Percentiles rank a stretch among this genome's conserved stretches.
phyloP scores from a whole-genome alignment of 2,329 filamentous ascomycete genomes.

The Dactylellina haptotyla region DNA sequence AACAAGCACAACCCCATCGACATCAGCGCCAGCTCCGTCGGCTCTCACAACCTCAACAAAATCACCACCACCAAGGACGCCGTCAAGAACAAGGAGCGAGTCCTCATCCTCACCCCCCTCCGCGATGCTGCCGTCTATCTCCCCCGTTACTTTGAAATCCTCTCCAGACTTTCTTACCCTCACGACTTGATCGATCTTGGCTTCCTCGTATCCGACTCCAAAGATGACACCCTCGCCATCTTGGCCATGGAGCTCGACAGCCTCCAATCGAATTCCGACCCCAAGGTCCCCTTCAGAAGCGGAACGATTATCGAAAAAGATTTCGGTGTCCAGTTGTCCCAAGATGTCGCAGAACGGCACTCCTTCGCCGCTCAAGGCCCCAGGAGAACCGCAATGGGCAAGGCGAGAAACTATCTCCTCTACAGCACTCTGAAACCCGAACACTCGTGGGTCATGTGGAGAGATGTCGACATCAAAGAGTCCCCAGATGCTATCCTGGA shows the following conservation, averaged over 20 bases:
- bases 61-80: slow-evolving; percentile 84
- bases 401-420: slow-evolving; percentile 90
- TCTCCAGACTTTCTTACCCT: slow-evolving; percentile 89
- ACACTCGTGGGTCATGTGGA: slow-evolving; percentile 99
- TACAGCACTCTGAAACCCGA: slow-evolving; percentile 85
- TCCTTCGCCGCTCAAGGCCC: slow-evolving; percentile 87
- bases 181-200: slow-evolving; percentile 94
- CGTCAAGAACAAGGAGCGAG: slow-evolving; percentile 79
- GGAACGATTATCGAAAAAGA: slow-evolving; percentile 89
- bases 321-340: slow-evolving; percentile 79
- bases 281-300: slow-evolving; percentile 82
- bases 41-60: slow-evolving; percentile 83
- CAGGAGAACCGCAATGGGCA: slow-evolving; percentile 87
- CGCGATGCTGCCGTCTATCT: slow-evolving; percentile 87
- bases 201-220: slow-evolving; percentile 91
- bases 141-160: slow-evolving; percentile 89
- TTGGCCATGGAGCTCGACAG: slow-evolving; percentile 85
- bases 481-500: slow-evolving; percentile 87
- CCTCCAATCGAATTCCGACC: slow-evolving; percentile 80
- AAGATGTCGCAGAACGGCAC: slow-evolving; percentile 84
- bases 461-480: slow-evolving; percentile 95
- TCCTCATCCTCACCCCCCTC: slow-evolving; percentile 91
- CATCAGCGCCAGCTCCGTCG: slow-evolving; percentile 82
- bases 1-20: slow-evolving; percentile 91
- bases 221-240: slow-evolving; percentile 89